Conservation (phyloP, 2,329 filamentous ascomycete species). For the Alternaria infectoria region DNA sequence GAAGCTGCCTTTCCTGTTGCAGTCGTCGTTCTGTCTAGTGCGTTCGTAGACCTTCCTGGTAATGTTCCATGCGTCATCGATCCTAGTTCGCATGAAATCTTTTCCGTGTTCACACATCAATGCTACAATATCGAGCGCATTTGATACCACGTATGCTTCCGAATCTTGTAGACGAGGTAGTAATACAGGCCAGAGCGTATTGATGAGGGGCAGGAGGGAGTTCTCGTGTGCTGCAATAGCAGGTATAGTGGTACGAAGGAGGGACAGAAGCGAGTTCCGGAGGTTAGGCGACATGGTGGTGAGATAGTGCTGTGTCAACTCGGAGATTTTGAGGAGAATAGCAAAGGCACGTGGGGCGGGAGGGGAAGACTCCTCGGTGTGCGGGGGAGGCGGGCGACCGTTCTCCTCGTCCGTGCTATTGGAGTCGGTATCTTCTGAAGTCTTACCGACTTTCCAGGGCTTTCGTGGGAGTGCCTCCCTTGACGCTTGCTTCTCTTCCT, state of each 20-base stretch:
- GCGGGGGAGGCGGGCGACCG: constrained; percentile 28
- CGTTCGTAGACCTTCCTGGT: constrained; percentile 47
- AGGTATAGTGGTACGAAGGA: constrained; percentile 75
- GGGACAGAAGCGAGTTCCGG: constrained; percentile 76
- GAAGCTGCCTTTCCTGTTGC: background rate
- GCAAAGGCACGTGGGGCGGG: constrained; percentile 76
- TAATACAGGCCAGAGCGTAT: constrained; percentile 88
- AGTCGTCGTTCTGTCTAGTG: constrained; percentile 17
- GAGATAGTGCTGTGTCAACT: constrained; percentile 87
- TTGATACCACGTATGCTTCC: constrained; percentile 72
- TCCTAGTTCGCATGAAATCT: constrained; percentile 78
- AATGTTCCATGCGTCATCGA: constrained; percentile 74
- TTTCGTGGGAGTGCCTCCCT: constrained; percentile 33
- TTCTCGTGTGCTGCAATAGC: constrained; percentile 79
- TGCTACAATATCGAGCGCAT: constrained; percentile 72
- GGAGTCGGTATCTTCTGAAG: constrained; percentile 34
- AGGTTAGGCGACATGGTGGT: constrained; percentile 82
- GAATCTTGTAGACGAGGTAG: constrained; percentile 69
- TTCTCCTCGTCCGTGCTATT: constrained; percentile 44
- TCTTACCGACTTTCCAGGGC: constrained; percentile 45
- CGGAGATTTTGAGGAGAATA: constrained; percentile 81
- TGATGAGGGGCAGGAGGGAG: constrained; percentile 85
- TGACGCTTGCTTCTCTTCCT: constrained; percentile 28
- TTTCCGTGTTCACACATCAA: constrained; percentile 75
- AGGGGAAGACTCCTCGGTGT: constrained; percentile 59